These are phyloP conservation scores for Sclerospora graminicola DNA, from an alignment of 352 stramenopile species.

Conservation along the genomic window DNA sequence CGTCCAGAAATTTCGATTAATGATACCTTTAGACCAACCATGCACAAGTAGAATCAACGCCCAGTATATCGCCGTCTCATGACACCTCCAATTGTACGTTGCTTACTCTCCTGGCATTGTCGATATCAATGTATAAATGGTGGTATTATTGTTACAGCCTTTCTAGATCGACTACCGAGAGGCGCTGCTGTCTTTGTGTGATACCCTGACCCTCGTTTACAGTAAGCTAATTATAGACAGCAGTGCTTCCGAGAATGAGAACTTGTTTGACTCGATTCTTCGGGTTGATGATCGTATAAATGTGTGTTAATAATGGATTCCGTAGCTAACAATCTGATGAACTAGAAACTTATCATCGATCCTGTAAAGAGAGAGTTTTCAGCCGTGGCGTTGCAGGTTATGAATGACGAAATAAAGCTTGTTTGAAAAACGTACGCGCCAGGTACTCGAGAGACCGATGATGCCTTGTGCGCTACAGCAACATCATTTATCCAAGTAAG, in stretches of 20 bases:
- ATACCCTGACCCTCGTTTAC: slow-evolving; percentile 76
- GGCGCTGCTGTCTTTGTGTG: slow-evolving; percentile 67
- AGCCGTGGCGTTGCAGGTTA: slow-evolving; percentile 36
- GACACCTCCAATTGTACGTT: slow-evolving; percentile 57
- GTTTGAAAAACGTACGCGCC: slow-evolving; percentile 46
- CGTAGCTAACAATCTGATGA: no score
- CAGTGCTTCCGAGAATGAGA: slow-evolving; percentile 57
- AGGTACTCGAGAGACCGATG: slow-evolving; percentile 3
- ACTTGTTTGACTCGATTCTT: slow-evolving; percentile 68
- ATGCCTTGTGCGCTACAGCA: not conserved
- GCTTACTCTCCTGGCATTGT: not conserved
- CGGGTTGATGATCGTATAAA: slow-evolving; percentile 79
- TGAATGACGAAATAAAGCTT: slow-evolving; percentile 45
- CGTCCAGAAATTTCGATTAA: slow-evolving; percentile 27
- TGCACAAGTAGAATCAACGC: slow-evolving; percentile 82
- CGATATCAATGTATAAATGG: not conserved
- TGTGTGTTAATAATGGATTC: slow-evolving; percentile 11
- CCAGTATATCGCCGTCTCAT: slow-evolving; percentile 62
- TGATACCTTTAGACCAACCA: slow-evolving; percentile 49
- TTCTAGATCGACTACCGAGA: slow-evolving; percentile 77
- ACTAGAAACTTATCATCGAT: slow-evolving; percentile 72
- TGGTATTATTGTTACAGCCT: slow-evolving; percentile 28
- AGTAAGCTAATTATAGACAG: slow-evolving; percentile 72
- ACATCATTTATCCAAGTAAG: no score
- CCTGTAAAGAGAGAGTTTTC: slow-evolving; percentile 76